Evolutionary conservation across 345 rosid species (phyloP), one percentile per base, ranked within the genome.

Genomic region (Toxicodendron radicans): DNA sequence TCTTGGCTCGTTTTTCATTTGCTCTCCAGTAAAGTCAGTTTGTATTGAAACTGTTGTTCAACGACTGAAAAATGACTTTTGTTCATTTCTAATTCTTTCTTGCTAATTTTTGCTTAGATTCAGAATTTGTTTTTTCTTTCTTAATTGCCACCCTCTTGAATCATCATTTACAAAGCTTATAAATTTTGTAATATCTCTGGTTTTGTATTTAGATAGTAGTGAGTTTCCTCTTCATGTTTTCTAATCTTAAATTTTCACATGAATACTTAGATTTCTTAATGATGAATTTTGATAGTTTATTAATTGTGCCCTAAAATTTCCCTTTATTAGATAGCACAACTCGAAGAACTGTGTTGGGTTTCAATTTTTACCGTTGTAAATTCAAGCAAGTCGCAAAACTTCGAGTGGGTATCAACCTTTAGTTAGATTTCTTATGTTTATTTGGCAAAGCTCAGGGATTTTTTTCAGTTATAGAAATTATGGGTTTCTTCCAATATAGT

Each of bases 401-500:
- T 11, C 16, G 2, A 49, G 53, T 49, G 53, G 53, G 13, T 49
- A 53, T 52, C 72, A 18, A 24, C 51, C 69, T 73, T 73, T 35
- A 35, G 16, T 4, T 24, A 2, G 24, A n/a, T 21, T 20, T 35
- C 27, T 56, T 21, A 9, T 21, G 61, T 62, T 51, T 38, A 18
- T 30, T 18, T 23, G 64, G 67, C 30, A 0, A 35, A 35, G 9
- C 3, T 54, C 48, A 21, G 70, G 54, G 5, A 35, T 21, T 41
- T 46, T 38, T 14, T 24, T n/a, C 46, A 43, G 58, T 64, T 64
- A 51, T 64, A 70, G 77, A 67, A 64, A 46, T 35, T 17, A 81
- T 71, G 77, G 73, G 76, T 56, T 52, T 71, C 52, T 75, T 73
- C 63, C 54, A 14, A 51, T 51, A 51, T 51, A 16, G 54, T 51